Conservation (phyloP, 495 filamentous ascomycete genomes). For the Penicillium diatomitis region DNA sequence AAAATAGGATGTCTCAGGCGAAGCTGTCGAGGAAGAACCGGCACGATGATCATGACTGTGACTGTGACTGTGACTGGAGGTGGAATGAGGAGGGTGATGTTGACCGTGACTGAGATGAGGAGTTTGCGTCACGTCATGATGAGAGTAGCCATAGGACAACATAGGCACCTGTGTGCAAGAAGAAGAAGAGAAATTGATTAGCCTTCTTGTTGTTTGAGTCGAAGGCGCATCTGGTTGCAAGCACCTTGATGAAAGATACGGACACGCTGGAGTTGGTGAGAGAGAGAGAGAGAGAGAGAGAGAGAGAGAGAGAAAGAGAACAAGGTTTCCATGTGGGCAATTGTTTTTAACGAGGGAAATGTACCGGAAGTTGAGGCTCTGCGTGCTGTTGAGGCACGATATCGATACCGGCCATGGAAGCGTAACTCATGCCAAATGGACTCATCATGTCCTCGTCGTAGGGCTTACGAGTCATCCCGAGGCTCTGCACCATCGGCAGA, state of each 20-base stretch:
- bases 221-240: background rate
- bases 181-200: constrained; percentile 21
- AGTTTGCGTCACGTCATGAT: constrained; percentile 9
- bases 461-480: constrained; percentile 37
- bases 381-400: constrained; percentile 39
- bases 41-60: constrained; percentile 49
- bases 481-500: constrained; percentile 53
- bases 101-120: background rate
- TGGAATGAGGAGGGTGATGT: constrained; percentile 53
- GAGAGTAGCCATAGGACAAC: constrained; percentile 72
- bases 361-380: constrained; percentile 32
- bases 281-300: background rate
- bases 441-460: constrained; percentile 59
- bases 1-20: constrained; percentile 27
- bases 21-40: constrained; percentile 23
- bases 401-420: constrained; percentile 67
- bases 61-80: constrained; percentile 6
- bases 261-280: no score
- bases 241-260: no score
- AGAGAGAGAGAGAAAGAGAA: background rate
- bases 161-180: constrained; percentile 63
- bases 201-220: constrained; percentile 6
- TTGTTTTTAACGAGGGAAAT: constrained; percentile 44
- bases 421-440: constrained; percentile 69
- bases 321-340: constrained; percentile 24